Conservation (phyloP, 2,329 filamentous ascomycete species). For the Xylogone sp. region DNA sequence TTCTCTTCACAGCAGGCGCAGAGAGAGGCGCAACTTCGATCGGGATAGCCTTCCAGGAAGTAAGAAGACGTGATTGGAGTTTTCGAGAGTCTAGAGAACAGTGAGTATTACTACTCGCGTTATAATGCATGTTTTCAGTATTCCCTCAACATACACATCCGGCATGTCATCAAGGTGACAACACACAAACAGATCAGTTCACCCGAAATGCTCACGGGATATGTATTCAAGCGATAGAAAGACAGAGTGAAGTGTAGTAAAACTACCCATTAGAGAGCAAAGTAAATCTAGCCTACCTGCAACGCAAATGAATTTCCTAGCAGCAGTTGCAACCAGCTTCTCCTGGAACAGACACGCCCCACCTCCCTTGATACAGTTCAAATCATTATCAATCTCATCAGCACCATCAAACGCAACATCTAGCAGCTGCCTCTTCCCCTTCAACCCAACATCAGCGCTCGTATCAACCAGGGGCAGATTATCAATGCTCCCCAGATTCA, state of each 20-base stretch:
- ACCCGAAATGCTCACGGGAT: too few relatives aligned
- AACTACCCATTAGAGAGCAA: too few relatives aligned
- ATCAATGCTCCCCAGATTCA: slow-evolving; percentile 59
- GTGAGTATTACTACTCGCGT: slow-evolving; percentile 2
- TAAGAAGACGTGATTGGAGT: slow-evolving; percentile 70
- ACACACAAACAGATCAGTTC: too few relatives aligned
- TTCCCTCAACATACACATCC: too few relatives aligned
- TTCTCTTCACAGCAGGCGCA: slow-evolving; percentile 69
- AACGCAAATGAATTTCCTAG: slow-evolving; percentile 83
- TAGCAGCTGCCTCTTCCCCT: slow-evolving; percentile 47
- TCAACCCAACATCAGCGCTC: slow-evolving; percentile 25
- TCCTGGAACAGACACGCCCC: slow-evolving; percentile 98
- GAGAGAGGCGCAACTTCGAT: slow-evolving; percentile 91
- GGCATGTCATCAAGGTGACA: too few relatives aligned
- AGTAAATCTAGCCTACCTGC: too few relatives aligned
- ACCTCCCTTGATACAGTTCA: slow-evolving; percentile 97
- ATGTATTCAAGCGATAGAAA: too few relatives aligned
- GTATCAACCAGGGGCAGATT: slow-evolving; percentile 26
- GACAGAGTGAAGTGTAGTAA: too few relatives aligned
- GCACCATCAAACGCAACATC: slow-evolving; percentile 96
- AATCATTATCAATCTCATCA: slow-evolving; percentile 89
- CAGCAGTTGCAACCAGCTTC: slow-evolving; percentile 85
- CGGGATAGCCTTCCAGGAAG: slow-evolving; percentile 79
- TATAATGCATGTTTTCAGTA: too few relatives aligned
- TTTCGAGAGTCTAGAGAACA: slow-evolving; percentile 78